Base-by-base conservation (phyloP, 2,329 filamentous ascomycete genomes). In the Cladorrhinum sp. region DNA sequence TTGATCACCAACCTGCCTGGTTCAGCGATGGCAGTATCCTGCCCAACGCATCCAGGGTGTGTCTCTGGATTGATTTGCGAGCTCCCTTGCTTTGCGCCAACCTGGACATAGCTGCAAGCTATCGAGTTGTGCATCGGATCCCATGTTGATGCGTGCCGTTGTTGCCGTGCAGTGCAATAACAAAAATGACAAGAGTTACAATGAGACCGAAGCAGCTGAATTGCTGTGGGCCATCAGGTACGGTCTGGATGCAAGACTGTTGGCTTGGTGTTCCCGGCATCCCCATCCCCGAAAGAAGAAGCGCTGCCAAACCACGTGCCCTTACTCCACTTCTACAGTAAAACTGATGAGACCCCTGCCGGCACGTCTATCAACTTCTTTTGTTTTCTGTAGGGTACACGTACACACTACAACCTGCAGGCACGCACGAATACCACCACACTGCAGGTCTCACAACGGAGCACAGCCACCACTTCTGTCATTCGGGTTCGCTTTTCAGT, bases 71-170 rank as follows among this genome's bases (percentile, higher is more conserved):
- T n/a, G n/a, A n/a, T n/a, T n/a, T n/a, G n/a, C n/a, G n/a, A n/a
- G n/a, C n/a, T n/a, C n/a, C n/a, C n/a, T n/a, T n/a, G 13, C 38
- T 4, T 5, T 45, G 16, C 5, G 4, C 38, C 38, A 20, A 16
- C 4, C 22, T 50, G 45, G 18, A 22, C 18, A 3, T n/a, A 50
- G 22, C 49, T 7, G 20, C 10, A 25, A 50, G 24, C 53, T 55
- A 41, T 45, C 53, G 36, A 55, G 2, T 48, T 55, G 53, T 49
- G 53, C 32, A 55, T 45, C 52, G 52, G 52, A 54, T 55, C 36
- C 22, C 13, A 56, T 22, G 16, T 13, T 27, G 38, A 20, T 29
- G 18, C 29, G 18, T 55, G 53, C 41, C 41, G 41, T 45, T 45
- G 32, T 36, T 36, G 32, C 32, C 32, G 41, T n/a, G n/a, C n/a